phyloP scores from a whole-genome alignment of 495 filamentous ascomycete genomes.

The Neurospora intermedia region DNA sequence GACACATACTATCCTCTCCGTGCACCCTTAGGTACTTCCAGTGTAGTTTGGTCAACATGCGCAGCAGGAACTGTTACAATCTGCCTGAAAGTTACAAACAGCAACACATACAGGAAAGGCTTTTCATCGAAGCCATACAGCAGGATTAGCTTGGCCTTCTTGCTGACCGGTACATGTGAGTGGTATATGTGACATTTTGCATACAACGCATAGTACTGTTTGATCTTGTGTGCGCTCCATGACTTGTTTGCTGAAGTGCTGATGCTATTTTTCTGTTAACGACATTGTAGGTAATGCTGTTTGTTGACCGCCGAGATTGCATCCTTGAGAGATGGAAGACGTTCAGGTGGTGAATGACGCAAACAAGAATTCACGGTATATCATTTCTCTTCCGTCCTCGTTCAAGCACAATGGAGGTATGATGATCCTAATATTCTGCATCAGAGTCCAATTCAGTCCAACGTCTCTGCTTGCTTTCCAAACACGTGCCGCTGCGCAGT shows the following conservation, averaged over 20 bases:
- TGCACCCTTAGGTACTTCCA: neutral
- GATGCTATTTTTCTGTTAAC: neutral
- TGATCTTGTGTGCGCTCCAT: neutral
- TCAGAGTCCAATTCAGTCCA: neutral
- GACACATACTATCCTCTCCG: neutral
- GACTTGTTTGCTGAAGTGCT: neutral
- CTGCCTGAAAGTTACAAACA: neutral
- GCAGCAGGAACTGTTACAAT: neutral
- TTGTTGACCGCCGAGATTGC: neutral
- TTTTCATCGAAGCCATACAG: neutral
- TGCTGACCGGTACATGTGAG: neutral
- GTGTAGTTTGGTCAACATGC: too few species aligned
- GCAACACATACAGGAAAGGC: neutral
- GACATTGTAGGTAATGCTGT: neutral
- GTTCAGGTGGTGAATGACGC: neutral
- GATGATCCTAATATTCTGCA: neutral
- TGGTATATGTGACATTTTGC: neutral
- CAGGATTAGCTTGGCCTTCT: neutral
- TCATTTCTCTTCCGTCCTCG: neutral
- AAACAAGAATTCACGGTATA: neutral
- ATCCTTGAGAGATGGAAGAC: neutral
- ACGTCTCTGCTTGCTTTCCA: neutral
- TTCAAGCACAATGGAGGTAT: neutral
- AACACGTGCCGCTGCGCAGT: neutral
- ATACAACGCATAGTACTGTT: neutral